Base-by-base conservation (phyloP, 2,329 filamentous ascomycete genomes). In the Alternaria sp. region DNA sequence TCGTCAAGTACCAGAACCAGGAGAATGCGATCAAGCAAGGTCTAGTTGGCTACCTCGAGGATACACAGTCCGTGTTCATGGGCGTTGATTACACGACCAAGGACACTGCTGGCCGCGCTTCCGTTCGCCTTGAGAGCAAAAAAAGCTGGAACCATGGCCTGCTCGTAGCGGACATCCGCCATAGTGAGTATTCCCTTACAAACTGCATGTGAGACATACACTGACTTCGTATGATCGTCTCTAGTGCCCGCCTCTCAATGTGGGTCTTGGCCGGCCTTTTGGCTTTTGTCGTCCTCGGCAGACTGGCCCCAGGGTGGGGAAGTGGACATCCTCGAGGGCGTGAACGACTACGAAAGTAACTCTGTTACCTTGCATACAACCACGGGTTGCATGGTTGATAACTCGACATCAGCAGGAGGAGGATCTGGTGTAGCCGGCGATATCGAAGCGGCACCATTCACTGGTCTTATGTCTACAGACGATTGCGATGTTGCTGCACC, bases 401-500 rank as follows among this genome's bases (percentile, higher is more conserved):
- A 72, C 50, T 12, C 45, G 6, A 70, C 65, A 4, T 18, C 52
- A 10, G 25, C 51, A 12, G 12, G 27, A 27, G 57, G 43, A 20
- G 27, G 50, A 32, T 54, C 34, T 8, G 41, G 51, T 25, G 57
- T 20, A 25, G 36, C 18, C 12, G 45, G 50, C n/a, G 32, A 44
- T 16, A 46, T 28, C 5, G 32, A 48, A 41, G n/a, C 25, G 12
- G 11, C 27, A 7, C 27, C 63, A 4, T 85, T 73, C 79, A 78
- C 32, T 9, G 86, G 86, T 20, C 74, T 67, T 3, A 70, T 85
- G 51, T 73, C 78, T 9, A 82, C 82, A 0, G 76, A 76, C 2
- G 78, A 83, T 59, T 86, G 85, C 70, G 80, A 84, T 62, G 78
- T 82, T 54, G 57, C 61, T 2, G 69, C 71, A 1, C 12, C 59